A percentile compares a stretch with the other conserved stretches of the same genome.
These are phyloP conservation scores for Vitis amurensis DNA, from an alignment of 164 flowering plant genomes.

Conservation along the genomic window DNA sequence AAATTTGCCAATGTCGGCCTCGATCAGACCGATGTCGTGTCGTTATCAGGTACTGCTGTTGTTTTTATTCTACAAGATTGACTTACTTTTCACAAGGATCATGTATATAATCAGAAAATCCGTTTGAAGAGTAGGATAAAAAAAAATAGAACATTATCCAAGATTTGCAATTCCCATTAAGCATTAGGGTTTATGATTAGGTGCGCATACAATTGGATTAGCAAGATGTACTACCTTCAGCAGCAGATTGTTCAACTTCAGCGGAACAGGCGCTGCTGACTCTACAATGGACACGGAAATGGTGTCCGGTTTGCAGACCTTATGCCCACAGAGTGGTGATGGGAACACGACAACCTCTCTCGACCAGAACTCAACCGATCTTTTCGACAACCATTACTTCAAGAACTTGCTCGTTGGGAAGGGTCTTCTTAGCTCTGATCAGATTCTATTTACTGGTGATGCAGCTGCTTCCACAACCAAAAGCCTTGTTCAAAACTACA, in stretches of 20 bases:
- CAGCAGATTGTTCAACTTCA: constrained; percentile 66
- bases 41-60: constrained; percentile 59
- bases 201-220: constrained; percentile 77
- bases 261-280: constrained; percentile 58
- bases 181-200: constrained; percentile 21
- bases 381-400: constrained; percentile 85
- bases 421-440: constrained; percentile 76
- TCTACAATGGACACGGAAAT: constrained; percentile 45
- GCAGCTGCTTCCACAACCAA: constrained; percentile 44
- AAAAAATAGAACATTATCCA: too few species aligned
- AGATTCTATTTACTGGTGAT: constrained; percentile 48
- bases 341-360: constrained; percentile 57
- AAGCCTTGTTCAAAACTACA: constrained; percentile 50
- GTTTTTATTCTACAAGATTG: neutral
- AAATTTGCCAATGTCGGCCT: constrained; percentile 67
- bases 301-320: constrained; percentile 43
- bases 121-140: too few species aligned
- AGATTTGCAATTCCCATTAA: too few species aligned
- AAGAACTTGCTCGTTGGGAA: constrained; percentile 52
- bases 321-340: constrained; percentile 60
- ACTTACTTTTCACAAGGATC: too few species aligned
- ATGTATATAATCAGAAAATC: too few species aligned
- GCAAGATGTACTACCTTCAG: constrained; percentile 67
- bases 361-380: constrained; percentile 58
- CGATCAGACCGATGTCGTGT: constrained; percentile 58